Base-by-base conservation (phyloP, 2,329 filamentous ascomycete species). In the Fusarium multiceps region DNA sequence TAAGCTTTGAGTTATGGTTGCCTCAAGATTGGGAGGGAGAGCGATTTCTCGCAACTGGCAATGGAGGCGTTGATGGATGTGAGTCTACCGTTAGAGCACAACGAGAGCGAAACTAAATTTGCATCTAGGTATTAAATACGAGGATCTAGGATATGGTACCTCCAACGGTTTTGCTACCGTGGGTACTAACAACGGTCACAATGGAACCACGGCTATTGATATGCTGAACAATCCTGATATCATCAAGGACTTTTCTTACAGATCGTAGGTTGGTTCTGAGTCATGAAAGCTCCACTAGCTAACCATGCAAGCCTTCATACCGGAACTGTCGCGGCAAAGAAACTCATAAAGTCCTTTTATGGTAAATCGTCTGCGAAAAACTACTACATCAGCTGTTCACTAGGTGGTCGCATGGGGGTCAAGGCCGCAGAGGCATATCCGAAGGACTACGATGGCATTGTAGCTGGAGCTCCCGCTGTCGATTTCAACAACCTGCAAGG, bases 361-460 rank as follows among this genome's bases (percentile, higher is more conserved):
- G 76, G 77, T 3, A 63, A 59, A 5, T 6, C 28, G 0, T 74
- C 80, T 1, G 74, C 77, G 1, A 84, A 83, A 55, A 83, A 82
- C 1, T 90, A 89, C 75, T 89, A 85, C 64, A 72, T 84, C 4
- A 88, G 88, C 10, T 90, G 88, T 72, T 89, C 86, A 0, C 84
- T 86, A 0, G 88, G 89, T 9, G 88, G 88, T 1, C 80, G 88
- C 0, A 86, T 90, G 78, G 88, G 86, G 6, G 78, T 88, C 34
- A 86, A 85, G 55, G 82, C 83, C 9, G 83, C 85, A 0, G 83
- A 89, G 68, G 72, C 78, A 16, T 88, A 83, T 63, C 86, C 88
- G 0, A 78, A 84, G 0, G 86, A 89, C 63, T 89, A 88, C 54
- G 86, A 90, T 54, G 84, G 84, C 16, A 79, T 81, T 1, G 76